Conservation (phyloP, 495 filamentous ascomycete genomes). For the Chaetomium cochliodes region DNA sequence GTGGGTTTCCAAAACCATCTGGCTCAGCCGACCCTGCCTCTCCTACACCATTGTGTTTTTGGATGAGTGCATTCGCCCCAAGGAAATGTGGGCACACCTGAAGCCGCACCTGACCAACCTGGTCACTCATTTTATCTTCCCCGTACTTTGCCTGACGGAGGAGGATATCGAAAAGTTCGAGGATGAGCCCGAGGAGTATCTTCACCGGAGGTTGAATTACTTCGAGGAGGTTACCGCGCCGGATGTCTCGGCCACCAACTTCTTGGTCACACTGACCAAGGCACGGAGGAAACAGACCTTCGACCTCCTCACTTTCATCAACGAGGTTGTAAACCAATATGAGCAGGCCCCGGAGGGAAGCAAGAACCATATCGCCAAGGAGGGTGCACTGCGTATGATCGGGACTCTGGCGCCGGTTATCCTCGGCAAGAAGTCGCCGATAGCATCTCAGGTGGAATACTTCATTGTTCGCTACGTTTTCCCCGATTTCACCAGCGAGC, state of each 20-base stretch:
- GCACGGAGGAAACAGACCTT: slow-evolving; percentile 93
- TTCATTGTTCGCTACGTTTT: slow-evolving; percentile 98
- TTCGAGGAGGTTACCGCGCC: slow-evolving; percentile 96
- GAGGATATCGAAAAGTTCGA: slow-evolving; percentile 95
- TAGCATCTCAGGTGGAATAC: slow-evolving; percentile 97
- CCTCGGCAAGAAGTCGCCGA: slow-evolving; percentile 94
- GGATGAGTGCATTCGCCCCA: slow-evolving; percentile 96
- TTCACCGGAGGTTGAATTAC: slow-evolving; percentile 95
- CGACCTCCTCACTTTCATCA: slow-evolving; percentile 88
- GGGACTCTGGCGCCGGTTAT: slow-evolving; percentile 92
- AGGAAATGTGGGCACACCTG: slow-evolving; percentile 90
- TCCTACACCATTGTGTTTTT: slow-evolving; percentile 90
- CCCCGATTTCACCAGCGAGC: slow-evolving; percentile 90
- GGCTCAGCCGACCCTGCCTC: slow-evolving; percentile 90
- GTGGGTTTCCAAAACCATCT: slow-evolving; percentile 91
- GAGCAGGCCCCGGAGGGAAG: slow-evolving; percentile 78
- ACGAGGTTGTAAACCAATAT: slow-evolving; percentile 81
- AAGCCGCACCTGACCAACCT: slow-evolving; percentile 90
- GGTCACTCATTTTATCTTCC: slow-evolving; percentile 91
- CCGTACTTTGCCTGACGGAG: slow-evolving; percentile 85
- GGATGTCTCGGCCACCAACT: slow-evolving; percentile 95
- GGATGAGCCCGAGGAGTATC: slow-evolving; percentile 89
- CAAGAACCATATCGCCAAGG: slow-evolving; percentile 92
- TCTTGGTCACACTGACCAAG: slow-evolving; percentile 92
- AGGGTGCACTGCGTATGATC: slow-evolving; percentile 96